Base-by-base conservation (phyloP, 805 yeast genomes). In the Cyberlindnera amylophila region DNA sequence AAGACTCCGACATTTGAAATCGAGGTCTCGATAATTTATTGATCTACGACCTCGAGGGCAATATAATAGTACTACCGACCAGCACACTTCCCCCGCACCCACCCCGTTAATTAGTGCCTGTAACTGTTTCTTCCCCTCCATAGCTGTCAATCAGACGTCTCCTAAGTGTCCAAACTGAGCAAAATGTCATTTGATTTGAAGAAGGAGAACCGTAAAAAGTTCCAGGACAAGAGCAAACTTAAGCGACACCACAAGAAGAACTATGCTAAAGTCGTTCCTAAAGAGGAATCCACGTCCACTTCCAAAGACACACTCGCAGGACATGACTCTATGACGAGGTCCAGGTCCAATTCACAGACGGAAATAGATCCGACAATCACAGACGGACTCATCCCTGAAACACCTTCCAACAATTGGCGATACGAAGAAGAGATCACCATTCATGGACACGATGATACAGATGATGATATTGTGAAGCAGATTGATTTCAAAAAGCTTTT, bases 151-250 rank as follows among this genome's bases (percentile, higher is more conserved):
- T 21, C 9, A 21, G 24, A 21, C 24, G 9, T 21, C 9, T 21
- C 8, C 6, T 21, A 21, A 21, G 6, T 21, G 24, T 9, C 6
- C 24, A 21, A 21, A 31, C 15, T 16, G 6, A 12, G 14, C 26
- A 16, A 30, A 18, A 58, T 58, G 61, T 58, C 56, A 4, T 56
- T 45, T 45, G 47, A 55, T 32, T 36, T 65, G 24, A 69, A 69
- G 55, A 51, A 58, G 30, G 73, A 67, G 46, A 68, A 68, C 46
- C 53, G 72, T 10, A 67, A 64, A 59, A 66, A 64, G 53, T 69
- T 66, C 44, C 68, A 62, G 41, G 73, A 69, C 41, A 68, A 66
- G 46, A 59, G 64, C 24, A 62, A 59, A 39, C 57, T 66, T 11
- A 69, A 69, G 42, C 53, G 65, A 4, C 63, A 57, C 16, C 73